Base-by-base conservation (phyloP, 331 rosid genomes). In the Dryas integrifolia region DNA sequence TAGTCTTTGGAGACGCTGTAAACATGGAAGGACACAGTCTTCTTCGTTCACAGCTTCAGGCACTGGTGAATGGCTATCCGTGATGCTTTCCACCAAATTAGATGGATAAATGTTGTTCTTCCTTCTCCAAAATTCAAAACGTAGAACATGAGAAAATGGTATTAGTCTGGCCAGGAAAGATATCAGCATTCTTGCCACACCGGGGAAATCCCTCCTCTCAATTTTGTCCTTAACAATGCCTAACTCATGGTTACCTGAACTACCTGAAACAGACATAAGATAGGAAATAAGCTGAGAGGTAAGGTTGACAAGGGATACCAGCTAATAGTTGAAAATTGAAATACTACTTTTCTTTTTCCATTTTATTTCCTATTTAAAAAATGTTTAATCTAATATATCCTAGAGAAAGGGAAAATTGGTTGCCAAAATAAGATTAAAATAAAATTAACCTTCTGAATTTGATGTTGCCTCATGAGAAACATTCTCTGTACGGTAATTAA, bases 1-100 rank as follows among this genome's bases (percentile, higher is more conserved):
- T 56, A 92, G 84, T 78, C 78, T 86, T 80, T 90, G 89, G 65
- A 92, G 88, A 74, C 96, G 96, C 71, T 82, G 81, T 73, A 81
- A 78, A 67, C 91, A 92, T 5, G 96, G 91, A 74, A 69, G 85
- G 66, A 90, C 79, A 11, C 51, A 41, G 49, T 92, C 92, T 65
- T 81, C 86, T 82, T 86, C 89, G 55, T 70, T 73, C 52, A 58
- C 74, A 58, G 72, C 67, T 86, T 86, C 88, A 26, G 53, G 87
- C 70, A 83, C 77, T 58, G 78, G 77, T 67, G 87, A 66, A 56
- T 74, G 85, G 73, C 70, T 66, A 56, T 72, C 77, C 3, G 80
- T 40, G 60, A 47, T 77, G 79, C 43, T 84, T 72, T 75, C 92
- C 40, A 56, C 50, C 58, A 77, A 65, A 69, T 65, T 74, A 52